A percentile compares a stretch with the other conserved stretches of the same genome.
phyloP scores from a whole-genome alignment of 345 rosid genomes.

The Sonneratia alba region DNA sequence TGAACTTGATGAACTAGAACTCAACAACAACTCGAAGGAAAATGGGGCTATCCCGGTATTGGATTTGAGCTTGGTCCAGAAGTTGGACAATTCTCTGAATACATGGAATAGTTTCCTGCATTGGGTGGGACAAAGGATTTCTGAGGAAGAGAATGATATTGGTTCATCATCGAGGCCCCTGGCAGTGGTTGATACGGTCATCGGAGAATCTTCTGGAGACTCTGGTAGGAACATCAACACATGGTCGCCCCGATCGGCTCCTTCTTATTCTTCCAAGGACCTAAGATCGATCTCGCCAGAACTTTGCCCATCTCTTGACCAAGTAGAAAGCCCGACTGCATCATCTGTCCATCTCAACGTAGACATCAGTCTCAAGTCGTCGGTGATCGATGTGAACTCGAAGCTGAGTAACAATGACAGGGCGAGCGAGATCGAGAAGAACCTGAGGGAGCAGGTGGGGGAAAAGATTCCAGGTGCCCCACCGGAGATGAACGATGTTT shows the following conservation, averaged over 20 bases:
- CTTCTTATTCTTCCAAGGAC: too few species aligned
- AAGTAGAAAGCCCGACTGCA: constrained; percentile 11
- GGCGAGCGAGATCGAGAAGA: constrained; percentile 5
- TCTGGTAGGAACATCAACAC: constrained; percentile 17
- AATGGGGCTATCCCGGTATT: background rate
- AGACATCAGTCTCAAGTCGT: constrained; percentile 12
- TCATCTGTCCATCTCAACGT: constrained; percentile 11
- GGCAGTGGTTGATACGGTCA: constrained; percentile 5
- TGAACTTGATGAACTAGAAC: constrained; percentile 12
- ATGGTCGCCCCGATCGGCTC: constrained; percentile 25
- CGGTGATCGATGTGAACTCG: constrained; percentile 14
- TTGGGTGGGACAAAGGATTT: constrained; percentile 15
- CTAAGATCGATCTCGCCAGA: constrained; percentile 28
- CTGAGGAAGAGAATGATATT: constrained; percentile 15
- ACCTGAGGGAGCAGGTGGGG: constrained; percentile 5
- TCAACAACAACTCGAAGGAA: background rate
- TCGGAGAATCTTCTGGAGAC: constrained; percentile 21
- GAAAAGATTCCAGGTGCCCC: constrained; percentile 6
- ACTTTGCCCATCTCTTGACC: constrained; percentile 5
- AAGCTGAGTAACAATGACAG: constrained; percentile 9
- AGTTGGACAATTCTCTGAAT: constrained; percentile 35
- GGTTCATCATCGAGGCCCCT: constrained; percentile 11
- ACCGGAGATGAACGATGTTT: constrained; percentile 31
- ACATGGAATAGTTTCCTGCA: constrained; percentile 25
- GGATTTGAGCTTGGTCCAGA: constrained; percentile 23